These are phyloP conservation scores for Lepiota brunneoincarnata DNA, from an alignment of 768 basidiomycete species.

Conservation along the genomic window DNA sequence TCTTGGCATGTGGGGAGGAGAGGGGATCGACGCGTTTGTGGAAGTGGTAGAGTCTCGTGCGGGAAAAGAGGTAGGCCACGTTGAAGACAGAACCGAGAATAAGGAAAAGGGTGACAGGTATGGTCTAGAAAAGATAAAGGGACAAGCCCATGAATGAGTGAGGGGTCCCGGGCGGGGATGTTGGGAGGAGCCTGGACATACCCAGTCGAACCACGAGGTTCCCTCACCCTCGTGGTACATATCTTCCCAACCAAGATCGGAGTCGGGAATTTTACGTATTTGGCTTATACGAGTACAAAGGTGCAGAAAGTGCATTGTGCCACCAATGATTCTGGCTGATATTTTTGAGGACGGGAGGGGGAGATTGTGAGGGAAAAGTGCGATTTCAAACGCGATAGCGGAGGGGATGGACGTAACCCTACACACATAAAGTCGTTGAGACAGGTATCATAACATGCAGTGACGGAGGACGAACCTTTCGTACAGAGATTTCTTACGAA, in stretches of 20 bases:
- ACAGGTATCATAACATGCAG: constrained; percentile 8
- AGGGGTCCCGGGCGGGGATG: not conserved
- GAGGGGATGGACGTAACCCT: constrained; percentile 71
- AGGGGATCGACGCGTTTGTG: constrained; percentile 62
- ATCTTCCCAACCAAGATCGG: constrained; percentile 77
- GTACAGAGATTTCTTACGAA: constrained; percentile 63
- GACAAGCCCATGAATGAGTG: constrained; percentile 14
- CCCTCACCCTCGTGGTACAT: constrained; percentile 67
- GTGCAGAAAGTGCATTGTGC: constrained; percentile 63
- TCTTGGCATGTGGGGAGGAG: constrained; percentile 66
- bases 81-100: constrained; percentile 56
- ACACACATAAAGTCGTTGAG: not conserved
- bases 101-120: constrained; percentile 58
- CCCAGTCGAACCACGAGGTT: constrained; percentile 80
- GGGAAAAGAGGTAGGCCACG: constrained; percentile 65
- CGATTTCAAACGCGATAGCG: constrained; percentile 71
- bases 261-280: constrained; percentile 53
- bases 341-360: constrained; percentile 68
- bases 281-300: constrained; percentile 62
- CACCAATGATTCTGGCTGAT: constrained; percentile 65
- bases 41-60: constrained; percentile 67
- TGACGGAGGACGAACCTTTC: constrained; percentile 47
- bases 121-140: constrained; percentile 43
- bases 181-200: constrained; percentile 22
- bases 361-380: constrained; percentile 78